Evolutionary conservation across 371 early-diverging fungal species (phyloP), one percentile per base, ranked within the genome.

Genomic region (Circinella umbellata): DNA sequence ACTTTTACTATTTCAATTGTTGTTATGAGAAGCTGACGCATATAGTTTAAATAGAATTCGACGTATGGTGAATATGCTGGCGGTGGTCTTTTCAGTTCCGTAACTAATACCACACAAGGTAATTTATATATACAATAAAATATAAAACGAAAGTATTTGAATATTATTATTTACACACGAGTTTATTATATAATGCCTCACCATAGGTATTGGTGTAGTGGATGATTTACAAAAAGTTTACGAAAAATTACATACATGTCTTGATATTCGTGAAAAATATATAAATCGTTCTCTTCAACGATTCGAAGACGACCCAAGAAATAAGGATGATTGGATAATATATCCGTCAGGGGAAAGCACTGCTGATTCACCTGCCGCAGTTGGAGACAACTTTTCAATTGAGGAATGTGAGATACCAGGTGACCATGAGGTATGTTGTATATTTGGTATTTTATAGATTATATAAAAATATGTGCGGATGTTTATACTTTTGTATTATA

Each of bases 201-300:
- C 36, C 15, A 39, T 35, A 83, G 84, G 79, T 65, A 80, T 81
- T 35, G 87, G 83, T 20, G 73, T 87, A 51, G 86, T 82, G 4
- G 76, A 77, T n/a, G 90, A 88, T 64, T 69, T 90, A 5, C 75
- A 77, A 49, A 80, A 81, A 18, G 73, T 88, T 7, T 86, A 86
- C 65, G 69, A 74, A 6, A 74, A 75, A 34, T 80, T 94, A 46
- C 89, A 92, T 69, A 80, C 82, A 53, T 95, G 96, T 73, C 83
- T 94, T 0, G 86, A 91, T 47, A 74, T 98, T 47, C 91, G 98
- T 57, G 88, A 91, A 72, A 93, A 94, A 76, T 98, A 98, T 85
- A 95, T 98, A 89, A 67, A 67, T 63, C 72, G 79, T 4, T 92
- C 93, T 5, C 77, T 87, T n/a, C 98, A 97, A 77, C 82, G 88